These are phyloP conservation scores for Paramecium octaurelia DNA, from an alignment of 73 alveolate species.

Conservation along the genomic window DNA sequence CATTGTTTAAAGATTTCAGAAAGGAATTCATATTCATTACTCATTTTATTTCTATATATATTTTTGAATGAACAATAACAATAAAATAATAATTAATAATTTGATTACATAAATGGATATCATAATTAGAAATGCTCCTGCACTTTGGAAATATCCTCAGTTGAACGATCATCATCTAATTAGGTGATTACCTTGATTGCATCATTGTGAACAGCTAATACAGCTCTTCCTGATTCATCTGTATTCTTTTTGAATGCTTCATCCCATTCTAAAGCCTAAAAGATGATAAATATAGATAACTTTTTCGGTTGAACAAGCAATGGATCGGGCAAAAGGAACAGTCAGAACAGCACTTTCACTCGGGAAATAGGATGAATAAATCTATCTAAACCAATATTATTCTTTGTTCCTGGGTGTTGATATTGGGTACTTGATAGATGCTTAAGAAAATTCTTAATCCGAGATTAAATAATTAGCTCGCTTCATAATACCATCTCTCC, in stretches of 20 bases:
- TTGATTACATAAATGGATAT: background rate
- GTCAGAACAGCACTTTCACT: constrained; percentile 61
- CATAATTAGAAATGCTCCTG: constrained; percentile 13
- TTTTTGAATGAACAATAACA: background rate
- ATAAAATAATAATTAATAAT: background rate
- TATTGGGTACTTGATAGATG: constrained; percentile 54
- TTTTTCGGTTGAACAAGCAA: constrained; percentile 66
- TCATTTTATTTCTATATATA: background rate
- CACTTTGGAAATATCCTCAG: background rate
- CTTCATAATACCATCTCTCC: constrained; percentile 78
- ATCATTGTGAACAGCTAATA: constrained; percentile 41
- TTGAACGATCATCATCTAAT: background rate
- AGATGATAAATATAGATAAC: background rate
- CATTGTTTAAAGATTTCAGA: background rate
- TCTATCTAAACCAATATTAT: constrained; percentile 64
- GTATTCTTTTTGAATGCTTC: constrained; percentile 58
- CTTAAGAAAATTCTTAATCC: constrained; percentile 64
- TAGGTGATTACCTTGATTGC: background rate
- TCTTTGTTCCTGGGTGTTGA: constrained; percentile 71
- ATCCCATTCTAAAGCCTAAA: constrained; percentile 62
- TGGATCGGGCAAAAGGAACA: constrained; percentile 59
- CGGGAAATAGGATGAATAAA: constrained; percentile 69
- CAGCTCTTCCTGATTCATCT: constrained; percentile 64
- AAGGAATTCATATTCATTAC: background rate
- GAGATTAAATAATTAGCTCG: constrained; percentile 53